These are phyloP conservation scores for Cercospora nicotianae DNA, from an alignment of 2,329 filamentous ascomycete genomes.

Conservation along the genomic window DNA sequence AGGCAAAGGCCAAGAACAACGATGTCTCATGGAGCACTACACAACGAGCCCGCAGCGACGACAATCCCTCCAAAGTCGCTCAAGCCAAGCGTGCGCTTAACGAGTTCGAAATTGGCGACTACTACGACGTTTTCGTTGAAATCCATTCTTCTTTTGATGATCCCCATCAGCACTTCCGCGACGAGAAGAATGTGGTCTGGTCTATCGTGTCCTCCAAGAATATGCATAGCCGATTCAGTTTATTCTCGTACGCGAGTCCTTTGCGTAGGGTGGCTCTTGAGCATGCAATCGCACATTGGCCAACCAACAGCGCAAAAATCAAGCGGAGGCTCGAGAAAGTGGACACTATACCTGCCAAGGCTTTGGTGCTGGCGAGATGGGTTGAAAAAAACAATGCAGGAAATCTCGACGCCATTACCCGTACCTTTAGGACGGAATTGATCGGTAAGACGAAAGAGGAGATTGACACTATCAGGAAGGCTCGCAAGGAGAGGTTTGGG, in stretches of 20 bases:
- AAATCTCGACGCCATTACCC: conserved; percentile 17
- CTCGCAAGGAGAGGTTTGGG: conserved; percentile 12
- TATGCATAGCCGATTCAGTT: conserved; percentile 31
- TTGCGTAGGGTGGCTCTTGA: conserved; percentile 35
- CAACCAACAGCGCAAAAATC: conserved; percentile 19
- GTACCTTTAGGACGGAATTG: conserved; percentile 22
- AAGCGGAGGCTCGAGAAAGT: conserved; percentile 24
- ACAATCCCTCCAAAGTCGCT: conserved; percentile 18
- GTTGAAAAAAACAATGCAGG: conserved; percentile 21
- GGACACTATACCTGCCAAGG: conserved; percentile 23
- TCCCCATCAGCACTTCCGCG: conserved; percentile 26
- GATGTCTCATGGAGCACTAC: not conserved
- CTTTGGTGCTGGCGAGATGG: conserved; percentile 22
- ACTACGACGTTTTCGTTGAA: conserved; percentile 43
- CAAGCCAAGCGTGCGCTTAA: conserved; percentile 29
- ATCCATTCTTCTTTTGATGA: conserved; percentile 33
- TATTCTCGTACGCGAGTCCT: conserved; percentile 13
- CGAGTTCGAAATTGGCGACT: conserved; percentile 45
- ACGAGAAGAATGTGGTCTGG: conserved; percentile 42
- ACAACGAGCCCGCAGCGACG: not conserved
- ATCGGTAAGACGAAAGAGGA: conserved; percentile 26
- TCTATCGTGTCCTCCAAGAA: conserved; percentile 33
- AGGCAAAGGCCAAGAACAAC: conserved; percentile 26
- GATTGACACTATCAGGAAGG: conserved; percentile 19
- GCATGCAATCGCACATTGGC: conserved; percentile 31